Base-by-base conservation (phyloP, 75 land plant genomes). In the Pinus tabuliformis region DNA sequence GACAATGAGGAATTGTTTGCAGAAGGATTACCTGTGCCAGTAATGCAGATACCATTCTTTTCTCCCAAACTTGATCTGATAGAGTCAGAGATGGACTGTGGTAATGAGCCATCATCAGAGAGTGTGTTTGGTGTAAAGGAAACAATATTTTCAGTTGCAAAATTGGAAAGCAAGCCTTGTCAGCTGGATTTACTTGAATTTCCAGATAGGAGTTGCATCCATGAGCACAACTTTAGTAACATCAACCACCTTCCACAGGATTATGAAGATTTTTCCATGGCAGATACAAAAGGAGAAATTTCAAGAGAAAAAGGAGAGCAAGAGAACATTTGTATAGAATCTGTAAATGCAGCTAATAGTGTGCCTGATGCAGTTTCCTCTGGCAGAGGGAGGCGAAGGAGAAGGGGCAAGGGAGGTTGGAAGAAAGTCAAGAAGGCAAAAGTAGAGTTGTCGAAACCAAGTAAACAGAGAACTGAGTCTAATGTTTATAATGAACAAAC, bases 21-120 rank as follows among this genome's bases (percentile, higher is more conserved):
- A 0, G 71, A 20, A 68, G 70, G 24, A 56, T 59, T 56, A 45
- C 26, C 73, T 52, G 58, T 70, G 42, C 79, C 73, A 18, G 36
- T 77, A 36, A 54, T 77, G 73, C 72, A 58, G 79, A 68, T 68
- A 68, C 45, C 52, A 42, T 39, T 68, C 22, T 68, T 21, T 42
- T 68, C 52, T 37, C 45, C 71, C 71, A 68, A 68, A 22, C 15
- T 70, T 36, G 58, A 24, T 18, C 42, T n/a, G 33, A 28, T 20
- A 22, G 58, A 57, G 22, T 16, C n/a, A 36, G 14, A 61, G 58
- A 77, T 16, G 24, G 71, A 68, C 5, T 68, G 49, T 45, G 36
- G n/a, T 18, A 68, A 68, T 68, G 71, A 39, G 9, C 52, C 71
- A 42, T 68, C 71, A 8, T n/a, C 33, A 39, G 71, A 68, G 49